These are phyloP conservation scores for Aureobasidium sp. DNA, from an alignment of 2,329 filamentous ascomycete species.

Conservation along the genomic window DNA sequence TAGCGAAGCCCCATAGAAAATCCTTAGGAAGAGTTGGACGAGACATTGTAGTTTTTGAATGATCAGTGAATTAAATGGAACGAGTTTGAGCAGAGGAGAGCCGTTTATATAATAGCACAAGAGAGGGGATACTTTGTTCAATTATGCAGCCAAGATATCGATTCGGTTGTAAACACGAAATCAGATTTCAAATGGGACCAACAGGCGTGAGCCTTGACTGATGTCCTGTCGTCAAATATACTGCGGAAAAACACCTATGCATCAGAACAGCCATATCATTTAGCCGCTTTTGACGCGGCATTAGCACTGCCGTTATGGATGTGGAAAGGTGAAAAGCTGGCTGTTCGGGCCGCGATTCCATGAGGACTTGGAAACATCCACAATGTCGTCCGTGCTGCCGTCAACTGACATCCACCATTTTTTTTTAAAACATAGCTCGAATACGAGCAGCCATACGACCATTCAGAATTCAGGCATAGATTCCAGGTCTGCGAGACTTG, in stretches of 20 bases:
- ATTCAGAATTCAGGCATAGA: background rate
- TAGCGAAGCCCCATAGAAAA: slow-evolving; percentile 58
- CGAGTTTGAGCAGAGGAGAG: background rate
- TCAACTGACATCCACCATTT: background rate
- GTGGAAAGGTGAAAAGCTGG: background rate
- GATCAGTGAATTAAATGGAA: background rate
- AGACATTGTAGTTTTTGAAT: background rate
- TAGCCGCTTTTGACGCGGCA: background rate
- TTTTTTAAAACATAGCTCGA: background rate
- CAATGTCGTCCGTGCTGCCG: background rate
- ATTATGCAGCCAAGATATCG: slow-evolving; percentile 35
- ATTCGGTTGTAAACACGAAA: background rate
- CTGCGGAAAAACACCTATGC: background rate
- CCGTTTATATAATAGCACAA: background rate
- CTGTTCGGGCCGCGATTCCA: background rate
- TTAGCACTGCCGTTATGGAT: background rate
- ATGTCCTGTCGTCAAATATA: background rate
- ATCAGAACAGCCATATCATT: background rate
- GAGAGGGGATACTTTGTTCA: slow-evolving; percentile 41
- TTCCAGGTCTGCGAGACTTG: too few species aligned
- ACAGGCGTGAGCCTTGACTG: background rate
- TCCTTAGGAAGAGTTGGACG: slow-evolving; percentile 23
- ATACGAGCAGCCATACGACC: background rate
- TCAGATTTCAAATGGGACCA: background rate
- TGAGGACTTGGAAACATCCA: background rate